These are phyloP conservation scores for Blastobotrys buckinghamii DNA, from an alignment of 1,139 yeast species.

Conservation along the genomic window DNA sequence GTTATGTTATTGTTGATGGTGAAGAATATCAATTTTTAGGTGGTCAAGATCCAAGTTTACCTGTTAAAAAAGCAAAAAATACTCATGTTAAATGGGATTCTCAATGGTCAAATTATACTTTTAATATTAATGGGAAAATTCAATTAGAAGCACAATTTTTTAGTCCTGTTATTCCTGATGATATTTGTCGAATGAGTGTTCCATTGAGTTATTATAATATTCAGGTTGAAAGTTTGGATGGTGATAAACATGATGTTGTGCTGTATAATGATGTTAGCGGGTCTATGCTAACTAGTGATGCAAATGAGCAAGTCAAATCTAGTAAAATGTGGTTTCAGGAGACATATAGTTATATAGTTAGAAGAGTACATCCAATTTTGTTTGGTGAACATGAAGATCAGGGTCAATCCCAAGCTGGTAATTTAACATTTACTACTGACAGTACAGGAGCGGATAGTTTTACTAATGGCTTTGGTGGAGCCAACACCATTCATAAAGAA, in stretches of 20 bases:
- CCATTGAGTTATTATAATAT: conserved; percentile 8
- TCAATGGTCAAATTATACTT: conserved; percentile 8
- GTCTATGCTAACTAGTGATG: background rate
- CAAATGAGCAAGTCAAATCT: background rate
- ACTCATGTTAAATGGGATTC: conserved; percentile 3
- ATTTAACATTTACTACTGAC: conserved; percentile 4
- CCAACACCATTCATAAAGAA: background rate
- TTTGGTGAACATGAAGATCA: conserved; percentile 5
- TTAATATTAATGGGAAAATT: background rate
- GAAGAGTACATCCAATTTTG: background rate
- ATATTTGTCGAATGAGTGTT: conserved; percentile 3
- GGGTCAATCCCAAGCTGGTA: conserved; percentile 5
- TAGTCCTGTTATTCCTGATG: conserved; percentile 5
- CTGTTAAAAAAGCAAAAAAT: background rate
- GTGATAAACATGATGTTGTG: background rate
- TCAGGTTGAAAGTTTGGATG: background rate
- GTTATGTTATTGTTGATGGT: conserved; percentile 4
- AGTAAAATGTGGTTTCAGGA: too few relatives aligned
- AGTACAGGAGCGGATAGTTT: conserved; percentile 1
- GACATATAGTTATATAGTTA: background rate
- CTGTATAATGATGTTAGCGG: background rate
- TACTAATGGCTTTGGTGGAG: conserved; percentile 1
- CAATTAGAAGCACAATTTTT: conserved; percentile 6
- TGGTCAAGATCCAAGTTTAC: too few relatives aligned
- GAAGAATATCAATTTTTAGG: conserved; percentile 1